Evolutionary conservation across 2,329 filamentous ascomycete genomes (phyloP), one percentile per base, ranked within the genome.

Genomic region (Rutstroemia sp.): DNA sequence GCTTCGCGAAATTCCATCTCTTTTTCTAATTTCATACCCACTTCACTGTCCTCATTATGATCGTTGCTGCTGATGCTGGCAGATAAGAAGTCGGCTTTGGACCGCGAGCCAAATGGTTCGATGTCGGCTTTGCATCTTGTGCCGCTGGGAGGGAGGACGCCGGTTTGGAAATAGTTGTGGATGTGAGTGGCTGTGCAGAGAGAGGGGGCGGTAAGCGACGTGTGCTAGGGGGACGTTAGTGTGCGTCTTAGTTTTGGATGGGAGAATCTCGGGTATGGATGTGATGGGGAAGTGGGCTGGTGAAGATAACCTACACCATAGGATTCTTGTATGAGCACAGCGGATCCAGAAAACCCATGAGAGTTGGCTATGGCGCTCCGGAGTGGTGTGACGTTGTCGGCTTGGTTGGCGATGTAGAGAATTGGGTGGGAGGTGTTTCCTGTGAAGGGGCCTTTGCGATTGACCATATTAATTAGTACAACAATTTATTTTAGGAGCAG

Each of bases 281-380:
- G 39, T 16, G 14, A 42, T 42, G 16, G 17, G 27, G 36, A 42
- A 49, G 34, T 10, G 46, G 40, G 25, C 16, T 44, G 16, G 9
- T 16, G 16, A 8, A 5, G 9, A 67, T 8, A 3, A 42, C 75
- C 68, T 70, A 78, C 77, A 4, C 78, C 78, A 42, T 76, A 80
- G 0, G 75, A 74, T 46, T 79, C 75, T 61, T 79, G 76, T 12
- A 74, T 70, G 25, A 81, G 64, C 5, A 81, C 67, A 0, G 72
- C 70, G 0, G 76, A 78, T 14, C 71, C 72, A 0, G 70, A 70
- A 51, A 80, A 80, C 0, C 71, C 63, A 4, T 58, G 54, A 1
- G 69, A 63, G 46, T 72, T 72, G 19, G 63, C 63, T 2, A 55
- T 55, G 0, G 70, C 70, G 39, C 67, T 70, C 10, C 66, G 53